Evolutionary conservation across 2,329 filamentous ascomycete species (phyloP), one percentile per base, ranked within the genome.

Genomic region (Cadophora gregata): DNA sequence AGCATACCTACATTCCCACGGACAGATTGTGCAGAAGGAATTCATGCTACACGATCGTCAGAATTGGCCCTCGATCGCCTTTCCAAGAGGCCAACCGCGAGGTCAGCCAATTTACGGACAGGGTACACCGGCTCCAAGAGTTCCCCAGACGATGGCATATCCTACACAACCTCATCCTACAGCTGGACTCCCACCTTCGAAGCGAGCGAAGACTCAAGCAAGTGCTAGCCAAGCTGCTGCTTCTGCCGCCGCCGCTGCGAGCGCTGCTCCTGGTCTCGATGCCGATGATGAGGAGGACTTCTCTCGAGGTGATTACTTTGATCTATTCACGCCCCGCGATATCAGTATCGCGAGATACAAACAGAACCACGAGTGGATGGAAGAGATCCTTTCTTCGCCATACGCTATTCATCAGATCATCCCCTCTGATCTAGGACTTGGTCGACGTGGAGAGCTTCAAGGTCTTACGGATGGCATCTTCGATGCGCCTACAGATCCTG

Each of bases 351-450:
- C 89, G 70, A 88, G 96, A 64, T 99, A 97, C 78, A 90, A 90
- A 77, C 93, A 97, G 76, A 96, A 99, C 74, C 95, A 99, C 75
- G 93, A 97, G 78, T 98, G 95, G 96, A 97, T 99, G 93, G 96
- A 98, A 76, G 95, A 99, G 79, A 90, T 99, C 31, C 86, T 98
- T 63, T 93, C 92, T 0, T 98, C 95, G 1, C 93, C 94, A 0
- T 97, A 97, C 76, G 85, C 91, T 27, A 91, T 95, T 69, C 86
- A 86, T 59, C 93, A 96, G 76, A 97, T 99, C 66, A 88, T 90
- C 9, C 93, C 95, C 0, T 88, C 93, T 2, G 94, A 97, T 76
- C 86, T 98, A 38, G 93, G 93, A 0, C 82, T 98, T 10, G 96
- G 96, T 4, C 85, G 91, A 60, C 92, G 90, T 78, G 96, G 96